Conservation (phyloP, 208 protist genomes). For the Strigomonas culicis region DNA sequence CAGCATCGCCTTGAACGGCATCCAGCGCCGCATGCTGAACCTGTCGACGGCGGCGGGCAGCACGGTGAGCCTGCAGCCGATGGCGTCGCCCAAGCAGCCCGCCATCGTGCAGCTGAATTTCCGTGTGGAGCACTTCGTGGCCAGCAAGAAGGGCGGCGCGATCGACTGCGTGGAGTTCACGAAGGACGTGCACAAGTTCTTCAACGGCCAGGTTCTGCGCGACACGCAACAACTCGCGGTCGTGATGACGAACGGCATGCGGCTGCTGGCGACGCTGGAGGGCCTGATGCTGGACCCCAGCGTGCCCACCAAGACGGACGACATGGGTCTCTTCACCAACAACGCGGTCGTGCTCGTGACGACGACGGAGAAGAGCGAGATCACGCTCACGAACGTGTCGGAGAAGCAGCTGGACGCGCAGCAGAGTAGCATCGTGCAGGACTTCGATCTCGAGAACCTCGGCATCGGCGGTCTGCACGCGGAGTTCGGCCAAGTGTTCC, state of each 20-base stretch:
- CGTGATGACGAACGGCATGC: conserved; percentile 41
- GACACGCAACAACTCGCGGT: conserved; percentile 58
- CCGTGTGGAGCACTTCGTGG: conserved; percentile 48
- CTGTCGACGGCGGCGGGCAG: conserved; percentile 51
- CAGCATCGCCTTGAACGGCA: conserved; percentile 66
- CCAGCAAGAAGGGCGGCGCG: conserved; percentile 46
- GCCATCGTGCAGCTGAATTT: conserved; percentile 33
- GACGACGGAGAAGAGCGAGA: conserved; percentile 53
- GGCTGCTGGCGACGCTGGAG: conserved; percentile 46
- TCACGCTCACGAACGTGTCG: conserved; percentile 67
- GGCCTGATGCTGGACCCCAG: conserved; percentile 14
- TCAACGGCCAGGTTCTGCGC: conserved; percentile 58
- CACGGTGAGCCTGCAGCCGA: conserved; percentile 31
- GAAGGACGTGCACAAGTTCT: conserved; percentile 37
- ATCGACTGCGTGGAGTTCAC: conserved; percentile 65
- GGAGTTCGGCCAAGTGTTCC: conserved; percentile 98
- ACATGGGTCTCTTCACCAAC: conserved; percentile 38
- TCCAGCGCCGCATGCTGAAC: conserved; percentile 65
- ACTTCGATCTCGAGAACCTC: conserved; percentile 91
- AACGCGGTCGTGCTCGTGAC: conserved; percentile 43
- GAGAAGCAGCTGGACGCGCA: conserved; percentile 78
- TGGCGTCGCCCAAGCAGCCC: conserved; percentile 19
- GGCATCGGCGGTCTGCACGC: conserved; percentile 96
- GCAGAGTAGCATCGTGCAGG: conserved; percentile 67
- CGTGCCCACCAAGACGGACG: conserved; percentile 14